Conservation (phyloP, 2,329 filamentous ascomycete species). For the Cladophialophora chaetospira region DNA sequence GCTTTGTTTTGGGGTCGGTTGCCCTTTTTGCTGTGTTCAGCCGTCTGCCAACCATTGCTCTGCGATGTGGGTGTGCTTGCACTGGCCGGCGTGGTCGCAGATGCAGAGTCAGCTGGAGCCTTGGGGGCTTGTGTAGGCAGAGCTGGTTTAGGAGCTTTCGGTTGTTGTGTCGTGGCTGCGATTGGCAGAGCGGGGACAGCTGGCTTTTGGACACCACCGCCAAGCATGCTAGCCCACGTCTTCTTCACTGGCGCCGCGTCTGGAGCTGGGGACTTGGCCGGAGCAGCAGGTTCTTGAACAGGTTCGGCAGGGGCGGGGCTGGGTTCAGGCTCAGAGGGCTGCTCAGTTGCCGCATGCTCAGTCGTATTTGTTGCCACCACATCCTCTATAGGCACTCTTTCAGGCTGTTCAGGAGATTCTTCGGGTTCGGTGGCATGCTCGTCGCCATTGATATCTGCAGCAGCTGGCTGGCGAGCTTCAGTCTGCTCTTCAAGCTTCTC, state of each 20-base stretch:
- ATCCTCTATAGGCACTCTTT: constrained; percentile 22
- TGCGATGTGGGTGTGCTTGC: constrained; percentile 40
- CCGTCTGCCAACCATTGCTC: constrained; percentile 79
- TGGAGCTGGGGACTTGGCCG: constrained; percentile 38
- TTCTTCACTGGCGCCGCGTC: constrained; percentile 56
- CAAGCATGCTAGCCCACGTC: constrained; percentile 66
- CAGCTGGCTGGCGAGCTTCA: constrained; percentile 39
- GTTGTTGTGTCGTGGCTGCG: constrained; percentile 40
- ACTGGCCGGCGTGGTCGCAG: constrained; percentile 40
- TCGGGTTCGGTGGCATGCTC: constrained; percentile 44
- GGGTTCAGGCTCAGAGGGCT: constrained; percentile 16
- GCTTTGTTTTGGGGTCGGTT: constrained; percentile 66
- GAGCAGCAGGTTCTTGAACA: constrained; percentile 43
- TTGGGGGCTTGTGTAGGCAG: constrained; percentile 39
- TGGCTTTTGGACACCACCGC: constrained; percentile 41
- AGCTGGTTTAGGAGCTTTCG: constrained; percentile 38
- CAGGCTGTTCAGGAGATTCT: constrained; percentile 37
- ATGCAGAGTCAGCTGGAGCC: constrained; percentile 37
- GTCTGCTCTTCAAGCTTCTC: constrained; percentile 66
- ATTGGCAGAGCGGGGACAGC: constrained; percentile 42
- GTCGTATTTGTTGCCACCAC: constrained; percentile 28
- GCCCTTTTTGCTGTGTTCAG: constrained; percentile 81
- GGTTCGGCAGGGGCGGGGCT: constrained; percentile 52
- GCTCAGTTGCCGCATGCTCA: constrained; percentile 59
- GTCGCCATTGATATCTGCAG: constrained; percentile 48